Evolutionary conservation across 2,329 filamentous ascomycete genomes (phyloP), one percentile per base, ranked within the genome.

Genomic region (Botryosphaeria dothidea): DNA sequence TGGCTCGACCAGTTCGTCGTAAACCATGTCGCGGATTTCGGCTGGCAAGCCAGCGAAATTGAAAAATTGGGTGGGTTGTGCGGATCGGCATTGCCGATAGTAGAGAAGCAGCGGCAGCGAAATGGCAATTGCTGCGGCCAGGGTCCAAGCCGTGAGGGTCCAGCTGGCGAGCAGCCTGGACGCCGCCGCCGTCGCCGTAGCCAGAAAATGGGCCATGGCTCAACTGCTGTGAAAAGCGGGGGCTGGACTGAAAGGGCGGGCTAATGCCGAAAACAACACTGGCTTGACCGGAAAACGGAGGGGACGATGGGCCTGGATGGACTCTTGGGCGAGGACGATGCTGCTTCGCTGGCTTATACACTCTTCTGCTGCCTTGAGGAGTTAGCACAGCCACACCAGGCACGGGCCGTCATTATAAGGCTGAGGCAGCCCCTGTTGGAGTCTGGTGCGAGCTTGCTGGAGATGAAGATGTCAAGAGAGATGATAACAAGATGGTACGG

Each of bases 21-120:
- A 68, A 15, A 68, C 58, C 27, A 65, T 69, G 51, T 66, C 43
- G 64, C 34, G 52, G 36, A 62, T 68, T 38, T 57, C 68, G 27
- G 57, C 65, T 34, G 58, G 68, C 31, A 52, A 67, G 6, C 34
- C 66, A 51, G 60, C 67, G 48, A 56, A 69, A 29, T 51, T 31
- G 60, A 63, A 63, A 8, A 68, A 43, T 48, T 69, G 23, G 19
- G 63, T 31, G 3, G 60, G 41, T 15, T 45, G 29, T 9, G 29
- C 19, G 25, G 49, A 49, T 49, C 45, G 45, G 34, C 17, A 46
- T 13, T 51, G 48, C 43, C 31, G 27, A 29, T 19, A 38, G 54
- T 31, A 58, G 25, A 63, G 6, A 49, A 67, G 27, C 36, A 67
- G 54, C 6, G 64, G 66, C 46, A 66, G 23, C 21, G 66, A 67